Base-by-base conservation (phyloP, 2,329 filamentous ascomycete genomes). In the Ophiostoma tasmaniense region DNA sequence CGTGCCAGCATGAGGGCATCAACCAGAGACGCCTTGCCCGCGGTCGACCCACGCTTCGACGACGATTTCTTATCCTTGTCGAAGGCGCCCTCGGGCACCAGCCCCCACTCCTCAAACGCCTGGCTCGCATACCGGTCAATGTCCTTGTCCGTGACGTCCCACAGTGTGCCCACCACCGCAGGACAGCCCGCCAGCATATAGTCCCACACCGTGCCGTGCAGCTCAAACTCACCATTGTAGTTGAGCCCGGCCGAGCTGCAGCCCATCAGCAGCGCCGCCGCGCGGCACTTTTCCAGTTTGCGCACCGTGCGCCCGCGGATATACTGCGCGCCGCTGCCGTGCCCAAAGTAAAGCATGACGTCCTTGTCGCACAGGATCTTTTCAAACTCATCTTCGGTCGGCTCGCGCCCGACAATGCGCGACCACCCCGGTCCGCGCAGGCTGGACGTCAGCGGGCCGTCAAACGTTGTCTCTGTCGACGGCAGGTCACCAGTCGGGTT, bases 81-180 rank as follows among this genome's bases (percentile, higher is more conserved):
- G 70, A 79, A 84, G 8, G 81, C 77, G 70, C 83, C 83, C 77
- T 74, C 74, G 1, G 78, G 75, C 67, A 90, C 81, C 7, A 99
- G 78, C 0, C 95, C 95, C 95, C 95, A 99, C 74, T 90, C 85
- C 76, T 95, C 90, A 76, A 97, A 90, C 2, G 90, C 82, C 33
- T 85, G 83, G 42, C 89, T 87, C 0, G 93, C 91, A 77, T 97
- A 96, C 22, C 93, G 90, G 80, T 99, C 96, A 77, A 97, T 97
- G 77, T 99, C 95, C 75, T 91, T 91, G 77, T 99, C 95, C 11
- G 95, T 99, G 66, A 99, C 95, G 78, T 99, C 95, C 95, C 95
- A 99, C 50, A 99, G 82, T 20, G 93, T 97, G 64, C 93, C 95
- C 1, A 98, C 88, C 11, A 98, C 87, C 0, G 94, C 93, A 3